A percentile compares a stretch with the other conserved stretches of the same genome.
These are phyloP conservation scores for Salvia miltiorrhiza DNA, from an alignment of 257 asterid genomes.

Conservation along the genomic window DNA sequence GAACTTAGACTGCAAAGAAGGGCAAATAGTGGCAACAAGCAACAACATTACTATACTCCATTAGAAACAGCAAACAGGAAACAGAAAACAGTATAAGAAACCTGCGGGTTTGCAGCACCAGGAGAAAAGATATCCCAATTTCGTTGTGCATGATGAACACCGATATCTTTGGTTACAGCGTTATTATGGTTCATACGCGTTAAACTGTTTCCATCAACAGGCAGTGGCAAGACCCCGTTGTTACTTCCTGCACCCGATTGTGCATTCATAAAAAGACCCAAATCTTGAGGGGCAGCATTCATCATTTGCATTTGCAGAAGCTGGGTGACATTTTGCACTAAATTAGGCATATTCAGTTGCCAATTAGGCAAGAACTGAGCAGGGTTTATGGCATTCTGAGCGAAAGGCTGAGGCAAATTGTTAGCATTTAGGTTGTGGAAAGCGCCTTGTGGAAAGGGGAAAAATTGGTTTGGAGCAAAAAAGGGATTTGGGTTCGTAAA, in stretches of 20 bases:
- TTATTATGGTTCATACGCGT: conserved; percentile 30
- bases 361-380: conserved; percentile 51
- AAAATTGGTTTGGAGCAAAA: conserved; percentile 39
- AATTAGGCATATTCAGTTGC: conserved; percentile 36
- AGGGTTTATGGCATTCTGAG: conserved; percentile 38
- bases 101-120: conserved; percentile 42
- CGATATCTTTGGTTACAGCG: conserved; percentile 25
- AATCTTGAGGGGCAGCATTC: conserved; percentile 36
- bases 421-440: conserved; percentile 29
- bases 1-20: not conserved
- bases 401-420: conserved; percentile 37
- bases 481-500: conserved; percentile 36
- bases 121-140: conserved; percentile 30
- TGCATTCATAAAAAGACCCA: conserved; percentile 32
- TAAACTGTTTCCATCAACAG: conserved; percentile 29
- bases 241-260: conserved; percentile 33
- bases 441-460: conserved; percentile 45
- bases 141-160: conserved; percentile 25
- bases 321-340: conserved; percentile 54
- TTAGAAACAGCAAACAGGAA: too few relatives aligned
- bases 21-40: not conserved
- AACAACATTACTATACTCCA: not conserved
- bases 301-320: conserved; percentile 54
- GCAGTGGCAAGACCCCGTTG: conserved; percentile 36
- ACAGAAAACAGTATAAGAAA: conserved; percentile 12